Percentiles rank a stretch among this genome's conserved stretches.
Evolutionary conservation across 805 yeast species (phyloP).

Genomic region (Sugiyamaella floridensis): DNA sequence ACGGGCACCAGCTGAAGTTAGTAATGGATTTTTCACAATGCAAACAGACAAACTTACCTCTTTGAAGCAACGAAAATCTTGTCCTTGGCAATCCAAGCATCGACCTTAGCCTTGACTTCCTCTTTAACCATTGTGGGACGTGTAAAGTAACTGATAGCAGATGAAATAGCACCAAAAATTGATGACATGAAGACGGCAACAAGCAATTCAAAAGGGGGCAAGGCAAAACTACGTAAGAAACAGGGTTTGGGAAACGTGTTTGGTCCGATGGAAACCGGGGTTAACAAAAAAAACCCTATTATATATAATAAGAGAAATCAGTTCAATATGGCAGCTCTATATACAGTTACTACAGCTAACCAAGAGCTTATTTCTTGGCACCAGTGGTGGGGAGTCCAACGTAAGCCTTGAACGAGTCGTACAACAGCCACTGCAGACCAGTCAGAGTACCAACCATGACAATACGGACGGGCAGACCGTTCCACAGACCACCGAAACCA

Average conservation of each 20-base stretch:
- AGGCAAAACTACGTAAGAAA: background rate
- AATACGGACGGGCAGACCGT: conserved; percentile 89
- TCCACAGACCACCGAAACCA: conserved; percentile 91
- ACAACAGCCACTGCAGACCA: conserved; percentile 93
- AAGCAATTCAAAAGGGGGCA: background rate
- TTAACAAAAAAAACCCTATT: background rate
- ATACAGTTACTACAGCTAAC: background rate
- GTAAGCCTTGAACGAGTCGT: conserved; percentile 92
- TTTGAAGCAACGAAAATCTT: conserved; percentile 58
- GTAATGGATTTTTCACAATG: background rate
- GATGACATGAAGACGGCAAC: background rate
- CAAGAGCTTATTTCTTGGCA: conserved; percentile 24
- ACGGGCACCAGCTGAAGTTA: conserved; percentile 47
- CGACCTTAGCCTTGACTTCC: conserved; percentile 12
- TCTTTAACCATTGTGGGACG: conserved; percentile 3
- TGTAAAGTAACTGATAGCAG: background rate
- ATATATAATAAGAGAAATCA: background rate
- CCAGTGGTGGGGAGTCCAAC: conserved; percentile 96
- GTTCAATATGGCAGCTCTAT: background rate
- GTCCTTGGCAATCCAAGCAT: conserved; percentile 17
- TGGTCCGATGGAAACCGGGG: background rate
- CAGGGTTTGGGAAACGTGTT: background rate
- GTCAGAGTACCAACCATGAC: conserved; percentile 97
- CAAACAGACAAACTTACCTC: conserved; percentile 27
- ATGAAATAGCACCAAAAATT: background rate